These are phyloP conservation scores for Nicotiana otophora DNA, from an alignment of 257 asterid genomes.

Conservation along the genomic window DNA sequence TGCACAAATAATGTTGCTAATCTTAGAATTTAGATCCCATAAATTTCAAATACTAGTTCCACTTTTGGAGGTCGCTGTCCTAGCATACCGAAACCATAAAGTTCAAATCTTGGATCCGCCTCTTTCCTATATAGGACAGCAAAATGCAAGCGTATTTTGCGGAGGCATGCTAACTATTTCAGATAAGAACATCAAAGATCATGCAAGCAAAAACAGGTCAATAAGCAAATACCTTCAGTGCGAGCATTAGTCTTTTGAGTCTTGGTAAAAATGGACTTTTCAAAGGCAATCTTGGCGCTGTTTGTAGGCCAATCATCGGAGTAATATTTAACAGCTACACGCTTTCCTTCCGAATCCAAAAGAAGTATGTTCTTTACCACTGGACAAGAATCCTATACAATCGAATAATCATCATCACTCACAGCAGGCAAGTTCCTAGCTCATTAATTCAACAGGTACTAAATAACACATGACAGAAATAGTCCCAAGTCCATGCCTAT, in stretches of 20 bases:
- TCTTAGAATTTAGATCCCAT: too few relatives aligned
- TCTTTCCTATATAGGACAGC: not conserved
- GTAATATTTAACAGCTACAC: conserved; percentile 90
- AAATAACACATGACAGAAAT: not conserved
- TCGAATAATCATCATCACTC: conserved; percentile 17
- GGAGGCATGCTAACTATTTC: not conserved
- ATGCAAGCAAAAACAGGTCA: not conserved
- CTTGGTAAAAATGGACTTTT: conserved; percentile 74
- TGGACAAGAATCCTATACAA: conserved; percentile 75
- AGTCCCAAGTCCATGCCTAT: not conserved
- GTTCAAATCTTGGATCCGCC: too few relatives aligned
- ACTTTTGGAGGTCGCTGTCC: too few relatives aligned
- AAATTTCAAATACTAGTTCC: too few relatives aligned
- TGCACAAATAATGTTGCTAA: too few relatives aligned
- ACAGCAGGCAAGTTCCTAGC: not conserved
- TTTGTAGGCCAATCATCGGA: conserved; percentile 90
- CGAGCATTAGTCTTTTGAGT: conserved; percentile 96
- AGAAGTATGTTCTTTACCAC: conserved; percentile 79
- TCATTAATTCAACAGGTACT: not conserved
- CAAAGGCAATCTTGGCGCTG: conserved; percentile 70
- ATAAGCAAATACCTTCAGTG: conserved; percentile 52
- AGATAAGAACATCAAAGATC: not conserved
- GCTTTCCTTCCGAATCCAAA: conserved; percentile 95
- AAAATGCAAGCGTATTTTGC: not conserved
- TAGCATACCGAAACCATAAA: too few relatives aligned